Evolutionary conservation across 208 protist genomes (phyloP).

Genomic region (Trypanosoma grayi): DNA sequence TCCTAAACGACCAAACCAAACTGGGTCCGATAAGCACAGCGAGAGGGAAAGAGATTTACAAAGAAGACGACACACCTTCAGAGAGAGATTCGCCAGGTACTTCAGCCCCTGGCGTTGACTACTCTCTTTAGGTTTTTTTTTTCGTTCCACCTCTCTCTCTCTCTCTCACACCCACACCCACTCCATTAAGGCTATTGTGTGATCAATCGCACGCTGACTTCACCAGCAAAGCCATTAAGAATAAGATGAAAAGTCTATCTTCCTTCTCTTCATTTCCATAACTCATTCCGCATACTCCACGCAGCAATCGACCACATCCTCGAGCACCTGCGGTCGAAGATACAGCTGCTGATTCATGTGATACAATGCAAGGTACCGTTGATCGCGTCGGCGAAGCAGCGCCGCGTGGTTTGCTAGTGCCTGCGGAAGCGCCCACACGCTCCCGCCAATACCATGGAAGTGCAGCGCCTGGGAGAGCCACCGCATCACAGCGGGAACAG

Average conservation of each 20-base stretch:
- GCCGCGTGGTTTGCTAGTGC: constrained; percentile 1
- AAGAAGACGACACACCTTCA: not conserved
- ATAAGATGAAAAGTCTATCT: not conserved
- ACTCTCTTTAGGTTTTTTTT: no score
- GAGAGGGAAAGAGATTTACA: constrained; percentile 1
- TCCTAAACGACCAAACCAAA: not conserved
- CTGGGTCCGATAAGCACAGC: constrained; percentile 3
- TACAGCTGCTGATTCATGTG: constrained; percentile 24
- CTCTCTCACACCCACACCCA: no score
- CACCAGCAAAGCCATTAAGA: no score
- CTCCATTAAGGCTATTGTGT: no score
- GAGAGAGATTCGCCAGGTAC: not conserved
- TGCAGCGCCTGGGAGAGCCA: constrained; percentile 28
- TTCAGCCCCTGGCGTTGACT: no score
- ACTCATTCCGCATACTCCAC: constrained; percentile 23
- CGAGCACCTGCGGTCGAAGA: constrained; percentile 25
- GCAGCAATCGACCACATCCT: constrained; percentile 28
- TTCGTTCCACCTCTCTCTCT: no score
- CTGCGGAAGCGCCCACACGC: constrained; percentile 2
- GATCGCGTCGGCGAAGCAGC: constrained; percentile 7
- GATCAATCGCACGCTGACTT: no score
- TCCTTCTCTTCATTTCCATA: not conserved
- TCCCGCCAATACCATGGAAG: constrained; percentile 19
- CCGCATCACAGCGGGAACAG: constrained; percentile 6
- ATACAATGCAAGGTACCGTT: constrained; percentile 22